These are phyloP conservation scores for Arctostaphylos glauca DNA, from an alignment of 148 eudicot genomes.

Conservation along the genomic window DNA sequence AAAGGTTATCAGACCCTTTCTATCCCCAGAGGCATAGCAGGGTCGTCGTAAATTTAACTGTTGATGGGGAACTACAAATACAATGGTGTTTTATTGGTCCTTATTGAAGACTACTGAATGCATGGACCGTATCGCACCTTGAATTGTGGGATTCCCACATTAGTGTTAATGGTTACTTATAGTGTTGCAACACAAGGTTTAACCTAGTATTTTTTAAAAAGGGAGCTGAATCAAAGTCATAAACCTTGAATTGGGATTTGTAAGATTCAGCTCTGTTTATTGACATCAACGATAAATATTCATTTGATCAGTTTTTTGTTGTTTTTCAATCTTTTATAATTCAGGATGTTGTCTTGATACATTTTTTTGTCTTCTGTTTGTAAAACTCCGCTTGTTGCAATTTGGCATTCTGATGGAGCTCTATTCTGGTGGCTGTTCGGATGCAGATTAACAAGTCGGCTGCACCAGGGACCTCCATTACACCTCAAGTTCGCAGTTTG, in stretches of 20 bases:
- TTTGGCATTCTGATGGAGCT: constrained; percentile 12
- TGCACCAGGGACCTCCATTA: constrained; percentile 50
- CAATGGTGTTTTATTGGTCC: not conserved
- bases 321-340: not conserved
- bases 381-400: not conserved
- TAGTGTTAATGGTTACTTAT: not conserved
- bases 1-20: too few relatives aligned
- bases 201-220: not conserved
- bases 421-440: constrained; percentile 13
- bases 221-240: not conserved
- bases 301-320: not conserved
- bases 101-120: not conserved
- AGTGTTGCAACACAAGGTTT: not conserved
- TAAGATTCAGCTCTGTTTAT: not conserved
- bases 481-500: constrained; percentile 89
- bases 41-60: not conserved
- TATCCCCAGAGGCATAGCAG: not conserved
- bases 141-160: not conserved
- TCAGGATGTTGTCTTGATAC: not conserved
- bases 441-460: constrained; percentile 81
- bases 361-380: not conserved
- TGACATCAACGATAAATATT: not conserved
- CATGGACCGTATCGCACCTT: not conserved
- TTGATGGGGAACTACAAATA: not conserved
- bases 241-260: constrained; percentile 1